Percentiles rank a stretch among this genome's conserved stretches.
These are phyloP conservation scores for Solanum paucissectum DNA, from an alignment of 257 asterid species.

Conservation along the genomic window DNA sequence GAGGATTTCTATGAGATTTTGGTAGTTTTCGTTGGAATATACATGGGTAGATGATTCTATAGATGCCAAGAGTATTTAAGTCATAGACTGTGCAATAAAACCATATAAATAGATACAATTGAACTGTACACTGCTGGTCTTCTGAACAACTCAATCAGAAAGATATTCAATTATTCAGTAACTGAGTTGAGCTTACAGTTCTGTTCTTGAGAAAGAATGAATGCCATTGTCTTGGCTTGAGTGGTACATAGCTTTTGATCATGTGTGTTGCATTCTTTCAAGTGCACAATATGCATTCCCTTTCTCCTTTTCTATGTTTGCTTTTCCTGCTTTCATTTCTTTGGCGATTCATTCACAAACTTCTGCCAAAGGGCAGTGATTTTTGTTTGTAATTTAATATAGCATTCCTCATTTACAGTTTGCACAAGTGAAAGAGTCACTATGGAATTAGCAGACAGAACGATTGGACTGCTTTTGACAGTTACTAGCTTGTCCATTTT, in stretches of 20 bases:
- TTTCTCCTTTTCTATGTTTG: background rate
- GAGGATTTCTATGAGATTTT: background rate
- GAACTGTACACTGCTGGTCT: background rate
- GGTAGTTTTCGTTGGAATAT: background rate
- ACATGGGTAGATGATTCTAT: background rate
- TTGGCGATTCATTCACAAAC: background rate
- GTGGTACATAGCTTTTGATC: background rate
- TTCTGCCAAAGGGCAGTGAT: background rate
- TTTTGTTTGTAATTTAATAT: background rate
- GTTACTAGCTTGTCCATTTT: conserved; percentile 66
- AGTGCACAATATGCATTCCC: background rate
- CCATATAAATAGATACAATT: too few relatives aligned
- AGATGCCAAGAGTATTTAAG: background rate
- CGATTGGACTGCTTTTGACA: conserved; percentile 64
- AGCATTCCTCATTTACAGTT: background rate
- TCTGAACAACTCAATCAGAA: background rate
- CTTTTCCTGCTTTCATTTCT: background rate
- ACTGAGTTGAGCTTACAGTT: background rate
- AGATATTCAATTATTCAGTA: background rate
- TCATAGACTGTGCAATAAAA: background rate
- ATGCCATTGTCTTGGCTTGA: background rate
- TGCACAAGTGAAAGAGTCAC: background rate
- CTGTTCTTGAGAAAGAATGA: background rate
- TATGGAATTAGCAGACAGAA: conserved; percentile 84
- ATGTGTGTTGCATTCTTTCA: background rate